Base-by-base conservation (phyloP, 2,329 filamentous ascomycete genomes). In the Cryphonectria parasitica region DNA sequence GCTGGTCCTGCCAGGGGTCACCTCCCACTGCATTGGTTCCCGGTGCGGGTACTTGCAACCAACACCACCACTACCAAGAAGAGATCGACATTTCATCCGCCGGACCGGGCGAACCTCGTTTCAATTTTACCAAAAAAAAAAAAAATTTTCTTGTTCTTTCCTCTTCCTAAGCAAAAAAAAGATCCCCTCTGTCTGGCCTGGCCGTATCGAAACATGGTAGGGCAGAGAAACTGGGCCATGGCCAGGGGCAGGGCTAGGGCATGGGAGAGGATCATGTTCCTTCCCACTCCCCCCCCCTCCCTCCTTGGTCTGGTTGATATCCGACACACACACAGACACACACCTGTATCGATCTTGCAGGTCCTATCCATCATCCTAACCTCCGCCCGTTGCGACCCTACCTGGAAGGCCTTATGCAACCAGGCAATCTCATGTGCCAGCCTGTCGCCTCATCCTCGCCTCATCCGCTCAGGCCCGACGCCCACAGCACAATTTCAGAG, bases 401-500 rank as follows among this genome's bases (percentile, higher is more conserved):
- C 58, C 54, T 58, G 3, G 22, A 49, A 31, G n/a, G 3, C 25
- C 22, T 28, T 45, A 13, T 39, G 34, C 39, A 22, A 43, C 25
- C 39, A 28, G 34, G 56, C 67, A 67, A 66, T 63, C 58, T 56
- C 61, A 67, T 65, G 58, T 63, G 25, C 19, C 31, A 70, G 41
- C 41, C 64, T 41, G 64, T 43, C 52, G 36, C 67, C 43, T 61
- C 64, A 39, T 39, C 64, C 43, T 69, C 39, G 56, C 67, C 61
- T 11, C 62, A 19, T 13, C 62, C 36, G 39, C 43, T 60, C 61
- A 52, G 31, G 17, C 62, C 60, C 17, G 54, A 69, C 69, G 52
- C 65, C 69, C 69, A 69, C 69, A 71, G 54, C 70, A 66, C 67
- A 71, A 71, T 71, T 71, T 71, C 70, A 69, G 36, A 49, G 17